Evolutionary conservation across 768 basidiomycete genomes (phyloP).

Genomic region (Naganishia vishniacii): DNA sequence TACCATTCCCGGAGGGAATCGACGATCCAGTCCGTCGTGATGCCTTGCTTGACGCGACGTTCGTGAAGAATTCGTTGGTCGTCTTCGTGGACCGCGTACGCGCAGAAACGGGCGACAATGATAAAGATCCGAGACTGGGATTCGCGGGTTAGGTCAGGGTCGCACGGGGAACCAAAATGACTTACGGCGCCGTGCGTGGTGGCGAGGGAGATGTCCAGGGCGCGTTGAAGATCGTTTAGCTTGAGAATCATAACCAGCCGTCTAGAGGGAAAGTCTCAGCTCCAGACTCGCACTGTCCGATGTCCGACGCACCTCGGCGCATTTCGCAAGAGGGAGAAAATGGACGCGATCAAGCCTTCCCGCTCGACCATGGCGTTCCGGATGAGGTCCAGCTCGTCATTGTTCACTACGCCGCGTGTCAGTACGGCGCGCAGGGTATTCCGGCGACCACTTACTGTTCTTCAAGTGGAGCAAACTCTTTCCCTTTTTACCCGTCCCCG

Average conservation of each 20-base stretch:
- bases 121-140: conserved; percentile 74
- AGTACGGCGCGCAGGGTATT: conserved; percentile 31
- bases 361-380: conserved; percentile 72
- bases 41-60: conserved; percentile 25
- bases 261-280: conserved; percentile 23
- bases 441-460: conserved; percentile 17
- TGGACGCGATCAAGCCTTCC: conserved; percentile 75
- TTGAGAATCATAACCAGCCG: conserved; percentile 53
- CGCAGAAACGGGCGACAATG: conserved; percentile 83
- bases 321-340: conserved; percentile 79
- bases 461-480: conserved; percentile 26
- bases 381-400: conserved; percentile 73
- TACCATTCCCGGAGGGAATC: conserved; percentile 26
- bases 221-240: conserved; percentile 69
- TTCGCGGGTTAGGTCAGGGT: too few species aligned
- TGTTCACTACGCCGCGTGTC: conserved; percentile 47
- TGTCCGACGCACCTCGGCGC: conserved; percentile 62
- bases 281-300: conserved; percentile 54
- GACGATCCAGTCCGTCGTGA: conserved; percentile 29
- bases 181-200: conserved; percentile 59
- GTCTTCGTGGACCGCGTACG: conserved; percentile 44
- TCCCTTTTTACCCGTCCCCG: conserved; percentile 5
- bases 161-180: not conserved
- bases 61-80: conserved; percentile 29
- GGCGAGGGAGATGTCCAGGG: conserved; percentile 73